These are phyloP conservation scores for Leishmania lainsoni DNA, from an alignment of 208 protist genomes.

Conservation along the genomic window DNA sequence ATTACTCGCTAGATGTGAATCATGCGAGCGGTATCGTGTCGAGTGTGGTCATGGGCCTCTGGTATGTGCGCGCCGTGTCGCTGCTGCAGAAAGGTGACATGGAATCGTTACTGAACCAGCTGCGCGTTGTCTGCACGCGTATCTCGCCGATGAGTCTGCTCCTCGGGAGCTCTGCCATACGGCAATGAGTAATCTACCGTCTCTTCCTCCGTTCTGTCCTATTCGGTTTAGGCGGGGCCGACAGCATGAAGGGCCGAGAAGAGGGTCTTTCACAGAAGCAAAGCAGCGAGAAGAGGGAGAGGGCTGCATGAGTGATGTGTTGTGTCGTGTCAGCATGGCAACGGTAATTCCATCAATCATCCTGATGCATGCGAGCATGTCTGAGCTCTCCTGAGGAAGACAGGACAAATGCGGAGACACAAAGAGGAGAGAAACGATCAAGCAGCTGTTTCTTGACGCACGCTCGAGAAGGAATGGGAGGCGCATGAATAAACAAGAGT, in stretches of 20 bases:
- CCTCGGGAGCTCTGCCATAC: conserved; percentile 22
- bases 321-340: not conserved
- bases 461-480: no score
- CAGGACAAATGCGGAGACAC: not conserved
- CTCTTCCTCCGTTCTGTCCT: not conserved
- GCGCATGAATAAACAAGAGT: no score
- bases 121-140: conserved; percentile 41
- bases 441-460: not conserved
- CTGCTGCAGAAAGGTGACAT: conserved; percentile 56
- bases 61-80: conserved; percentile 66
- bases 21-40: conserved; percentile 45
- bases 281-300: not conserved
- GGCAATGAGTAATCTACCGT: not conserved
- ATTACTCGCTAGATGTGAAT: conserved; percentile 32
- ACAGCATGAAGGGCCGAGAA: not conserved
- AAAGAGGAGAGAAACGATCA: not conserved
- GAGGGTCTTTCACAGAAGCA: not conserved
- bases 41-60: conserved; percentile 47
- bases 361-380: not conserved
- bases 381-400: not conserved
- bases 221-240: not conserved
- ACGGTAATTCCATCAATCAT: not conserved
- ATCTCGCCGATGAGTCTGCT: conserved; percentile 52
- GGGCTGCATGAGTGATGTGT: not conserved
- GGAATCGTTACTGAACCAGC: conserved; percentile 36